Evolutionary conservation across 345 rosid species (phyloP).

Genomic region (Litchi chinensis): DNA sequence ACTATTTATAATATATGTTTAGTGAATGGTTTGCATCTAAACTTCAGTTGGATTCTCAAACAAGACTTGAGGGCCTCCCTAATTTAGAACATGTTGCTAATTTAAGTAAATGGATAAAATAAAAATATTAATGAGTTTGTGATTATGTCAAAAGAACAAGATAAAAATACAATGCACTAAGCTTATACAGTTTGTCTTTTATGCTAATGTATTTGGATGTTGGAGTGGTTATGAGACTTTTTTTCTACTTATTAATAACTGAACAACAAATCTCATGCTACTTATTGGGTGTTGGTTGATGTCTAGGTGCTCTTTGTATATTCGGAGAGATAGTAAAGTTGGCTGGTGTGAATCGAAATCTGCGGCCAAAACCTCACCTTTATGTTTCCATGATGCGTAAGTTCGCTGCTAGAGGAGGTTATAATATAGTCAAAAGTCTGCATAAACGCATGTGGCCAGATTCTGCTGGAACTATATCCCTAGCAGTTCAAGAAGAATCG

Average conservation of each 20-base stretch:
- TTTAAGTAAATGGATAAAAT: no score
- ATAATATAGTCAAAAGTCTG: conserved; percentile 54
- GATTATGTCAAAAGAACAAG: no score
- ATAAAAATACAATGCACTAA: no score
- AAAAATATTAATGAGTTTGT: no score
- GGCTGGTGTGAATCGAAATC: conserved; percentile 43
- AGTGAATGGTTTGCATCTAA: not conserved
- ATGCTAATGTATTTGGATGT: no score
- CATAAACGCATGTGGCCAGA: conserved; percentile 65
- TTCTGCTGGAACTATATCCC: conserved; percentile 63
- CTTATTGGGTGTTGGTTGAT: conserved; percentile 16
- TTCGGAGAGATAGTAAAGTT: conserved; percentile 76
- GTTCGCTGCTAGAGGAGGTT: conserved; percentile 60
- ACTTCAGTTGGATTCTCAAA: conserved; percentile 1
- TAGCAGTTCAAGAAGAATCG: conserved; percentile 59
- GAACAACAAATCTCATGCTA: not conserved
- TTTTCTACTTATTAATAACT: conserved; percentile 5
- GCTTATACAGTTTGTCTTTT: no score
- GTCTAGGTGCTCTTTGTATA: conserved; percentile 65
- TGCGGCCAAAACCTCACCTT: conserved; percentile 78
- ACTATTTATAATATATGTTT: not conserved
- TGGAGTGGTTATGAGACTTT: not conserved
- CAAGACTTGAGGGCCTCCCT: no score
- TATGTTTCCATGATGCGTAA: conserved; percentile 80
- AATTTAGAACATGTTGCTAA: no score